phyloP scores from a whole-genome alignment of 768 basidiomycete genomes.

The Mycena crocata region DNA sequence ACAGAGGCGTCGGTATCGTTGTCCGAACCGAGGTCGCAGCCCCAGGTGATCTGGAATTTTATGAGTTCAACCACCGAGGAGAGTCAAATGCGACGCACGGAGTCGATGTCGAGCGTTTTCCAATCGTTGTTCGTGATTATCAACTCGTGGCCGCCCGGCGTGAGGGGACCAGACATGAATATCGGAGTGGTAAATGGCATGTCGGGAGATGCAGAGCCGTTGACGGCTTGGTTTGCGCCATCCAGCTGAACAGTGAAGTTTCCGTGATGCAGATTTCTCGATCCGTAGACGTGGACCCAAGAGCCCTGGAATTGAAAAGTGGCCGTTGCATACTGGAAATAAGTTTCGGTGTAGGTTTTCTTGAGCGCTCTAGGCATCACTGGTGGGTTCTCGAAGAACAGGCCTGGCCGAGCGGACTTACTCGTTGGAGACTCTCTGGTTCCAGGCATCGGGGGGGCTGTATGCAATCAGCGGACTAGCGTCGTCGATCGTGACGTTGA shows the following conservation, averaged over 20 bases:
- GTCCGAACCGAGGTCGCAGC: constrained; percentile 6
- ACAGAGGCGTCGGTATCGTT: constrained; percentile 13
- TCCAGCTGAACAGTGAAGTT: constrained; percentile 20
- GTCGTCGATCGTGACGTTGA: constrained; percentile 25
- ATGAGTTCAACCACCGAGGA: background rate
- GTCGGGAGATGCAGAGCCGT: background rate
- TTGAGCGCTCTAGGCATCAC: constrained; percentile 5
- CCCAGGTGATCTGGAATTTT: constrained; percentile 14
- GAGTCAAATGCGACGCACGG: constrained; percentile 15
- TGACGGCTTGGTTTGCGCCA: background rate
- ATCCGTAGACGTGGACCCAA: constrained; percentile 20
- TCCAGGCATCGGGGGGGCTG: constrained; percentile 10
- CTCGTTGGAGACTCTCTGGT: constrained; percentile 18
- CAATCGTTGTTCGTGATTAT: constrained; percentile 14
- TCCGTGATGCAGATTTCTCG: constrained; percentile 11
- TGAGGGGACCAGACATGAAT: constrained; percentile 6
- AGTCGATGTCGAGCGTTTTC: constrained; percentile 25
- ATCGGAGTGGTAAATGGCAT: background rate
- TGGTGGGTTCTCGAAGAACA: background rate
- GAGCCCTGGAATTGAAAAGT: constrained; percentile 15
- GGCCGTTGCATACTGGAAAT: constrained; percentile 6
- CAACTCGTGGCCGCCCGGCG: constrained; percentile 6
- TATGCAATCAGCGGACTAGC: constrained; percentile 28
- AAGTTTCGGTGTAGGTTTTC: background rate
- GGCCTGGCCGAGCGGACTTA: constrained; percentile 8